phyloP scores from a whole-genome alignment of 192 early-diverging fungal species.

The Rhizoclosmatium sp. region DNA sequence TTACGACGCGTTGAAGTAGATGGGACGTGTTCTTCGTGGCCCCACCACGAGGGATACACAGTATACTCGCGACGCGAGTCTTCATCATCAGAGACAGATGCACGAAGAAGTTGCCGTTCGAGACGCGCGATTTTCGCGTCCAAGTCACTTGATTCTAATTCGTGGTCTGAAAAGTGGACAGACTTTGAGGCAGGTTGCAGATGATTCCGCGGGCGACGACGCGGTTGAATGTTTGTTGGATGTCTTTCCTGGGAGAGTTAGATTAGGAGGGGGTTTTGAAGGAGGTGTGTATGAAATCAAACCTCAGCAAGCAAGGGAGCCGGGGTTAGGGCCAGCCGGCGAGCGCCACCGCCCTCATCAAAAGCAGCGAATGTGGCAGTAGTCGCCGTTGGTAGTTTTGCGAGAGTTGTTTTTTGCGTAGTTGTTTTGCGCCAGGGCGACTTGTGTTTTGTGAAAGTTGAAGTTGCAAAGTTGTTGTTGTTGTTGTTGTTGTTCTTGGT shows the following conservation, averaged over 20 bases:
- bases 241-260: not conserved
- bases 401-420: not conserved
- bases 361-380: not conserved
- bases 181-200: not conserved
- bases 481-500: not conserved
- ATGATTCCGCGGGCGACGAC: not conserved
- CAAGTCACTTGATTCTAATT: not conserved
- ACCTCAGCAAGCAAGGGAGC: conserved; percentile 1
- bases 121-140: not conserved
- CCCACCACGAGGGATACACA: conserved; percentile 36
- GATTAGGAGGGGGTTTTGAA: not conserved
- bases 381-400: not conserved
- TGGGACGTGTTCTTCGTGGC: conserved; percentile 31
- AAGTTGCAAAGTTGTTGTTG: not conserved
- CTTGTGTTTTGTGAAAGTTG: not conserved
- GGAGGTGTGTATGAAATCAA: not conserved
- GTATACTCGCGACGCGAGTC: not conserved
- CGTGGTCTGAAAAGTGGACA: not conserved
- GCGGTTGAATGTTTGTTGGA: not conserved
- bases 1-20: not conserved
- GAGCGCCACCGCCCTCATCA: not conserved
- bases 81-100: not conserved
- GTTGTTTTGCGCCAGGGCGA: not conserved
- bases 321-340: not conserved
- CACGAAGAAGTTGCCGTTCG: not conserved